Evolutionary conservation across 495 filamentous ascomycete species (phyloP).

Genomic region (Sordaria brevicollis): DNA sequence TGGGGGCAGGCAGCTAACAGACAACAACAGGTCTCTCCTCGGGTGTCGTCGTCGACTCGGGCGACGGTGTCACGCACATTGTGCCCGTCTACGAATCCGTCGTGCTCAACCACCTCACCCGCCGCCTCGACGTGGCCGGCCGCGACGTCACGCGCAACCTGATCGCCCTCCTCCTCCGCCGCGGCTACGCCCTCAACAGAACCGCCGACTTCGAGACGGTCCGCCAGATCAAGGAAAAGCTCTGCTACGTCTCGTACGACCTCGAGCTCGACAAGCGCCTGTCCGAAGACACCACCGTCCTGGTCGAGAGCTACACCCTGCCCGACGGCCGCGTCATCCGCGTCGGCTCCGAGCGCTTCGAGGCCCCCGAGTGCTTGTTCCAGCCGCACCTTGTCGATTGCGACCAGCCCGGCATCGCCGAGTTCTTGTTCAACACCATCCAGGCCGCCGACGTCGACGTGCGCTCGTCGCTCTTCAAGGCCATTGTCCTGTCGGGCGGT

Average conservation of each 20-base stretch:
- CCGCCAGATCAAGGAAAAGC: slow-evolving; percentile 98
- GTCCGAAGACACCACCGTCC: slow-evolving; percentile 92
- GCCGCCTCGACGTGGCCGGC: slow-evolving; percentile 86
- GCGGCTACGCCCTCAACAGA: slow-evolving; percentile 94
- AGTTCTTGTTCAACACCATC: slow-evolving; percentile 97
- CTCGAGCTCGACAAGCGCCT: slow-evolving; percentile 91
- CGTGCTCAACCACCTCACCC: slow-evolving; percentile 93
- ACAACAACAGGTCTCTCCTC: slow-evolving; percentile 68
- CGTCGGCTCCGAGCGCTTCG: slow-evolving; percentile 92
- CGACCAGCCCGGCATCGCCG: slow-evolving; percentile 92
- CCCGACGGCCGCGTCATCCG: slow-evolving; percentile 94
- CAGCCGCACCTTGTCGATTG: slow-evolving; percentile 97
- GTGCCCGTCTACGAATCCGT: slow-evolving; percentile 97
- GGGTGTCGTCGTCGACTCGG: slow-evolving; percentile 94
- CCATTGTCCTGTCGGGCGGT: slow-evolving; percentile 90
- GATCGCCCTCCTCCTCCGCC: slow-evolving; percentile 86
- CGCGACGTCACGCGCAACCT: slow-evolving; percentile 96
- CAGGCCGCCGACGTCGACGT: slow-evolving; percentile 93
- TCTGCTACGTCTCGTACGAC: slow-evolving; percentile 99
- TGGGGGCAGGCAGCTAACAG: not conserved
- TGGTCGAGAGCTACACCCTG: slow-evolving; percentile 95
- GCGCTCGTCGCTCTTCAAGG: slow-evolving; percentile 85
- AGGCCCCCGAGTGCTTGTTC: slow-evolving; percentile 97
- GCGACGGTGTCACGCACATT: slow-evolving; percentile 96
- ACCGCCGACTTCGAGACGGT: slow-evolving; percentile 99